Base-by-base conservation (phyloP, 2,329 filamentous ascomycete species). In the Plenodomus lindquistii region DNA sequence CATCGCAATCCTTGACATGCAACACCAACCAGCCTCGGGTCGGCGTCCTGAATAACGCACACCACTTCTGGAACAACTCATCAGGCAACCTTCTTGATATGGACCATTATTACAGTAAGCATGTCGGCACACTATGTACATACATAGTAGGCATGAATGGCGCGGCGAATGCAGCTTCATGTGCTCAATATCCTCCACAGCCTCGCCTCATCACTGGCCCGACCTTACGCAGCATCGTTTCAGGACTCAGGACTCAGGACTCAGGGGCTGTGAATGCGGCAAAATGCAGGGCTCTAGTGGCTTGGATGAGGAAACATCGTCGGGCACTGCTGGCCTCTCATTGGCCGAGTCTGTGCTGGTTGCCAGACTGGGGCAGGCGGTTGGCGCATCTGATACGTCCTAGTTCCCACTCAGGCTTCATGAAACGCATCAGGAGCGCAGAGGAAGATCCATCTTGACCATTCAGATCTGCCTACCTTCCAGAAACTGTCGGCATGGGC, bases 371-470 rank as follows among this genome's bases (percentile, higher is more conserved):
- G 55, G 55, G 55, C 42, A 42, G 44, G 61, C 53, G 59, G 55
- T 56, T 59, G 48, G 51, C 52, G 47, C 35, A 46, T 60, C 66
- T 70, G 65, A 69, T 59, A 64, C 67, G 40, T 47, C 55, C 67
- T 67, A 69, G 63, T 55, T 56, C 58, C 66, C 65, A 70, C 66
- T 40, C 22, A 50, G 51, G 63, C 62, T 65, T 68, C 57, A 60
- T 62, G 61, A 65, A 70, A 70, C 66, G 63, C 54, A 57, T 59
- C 42, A 57, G 44, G 55, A 55, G 50, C 44, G 44, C 50, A 44
- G 58, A 54, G 50, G 52, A 60, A 55, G 52, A 44, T 49, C 48
- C 36, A 52, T 46, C 51, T 58, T 52, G 50, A 61, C 66, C 67
- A 69, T 52, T 65, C 57, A 63, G 31, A 51, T 46, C 49, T 45